phyloP scores from a whole-genome alignment of 1,284 basidiomycete species.

The Leccinum holopus region DNA sequence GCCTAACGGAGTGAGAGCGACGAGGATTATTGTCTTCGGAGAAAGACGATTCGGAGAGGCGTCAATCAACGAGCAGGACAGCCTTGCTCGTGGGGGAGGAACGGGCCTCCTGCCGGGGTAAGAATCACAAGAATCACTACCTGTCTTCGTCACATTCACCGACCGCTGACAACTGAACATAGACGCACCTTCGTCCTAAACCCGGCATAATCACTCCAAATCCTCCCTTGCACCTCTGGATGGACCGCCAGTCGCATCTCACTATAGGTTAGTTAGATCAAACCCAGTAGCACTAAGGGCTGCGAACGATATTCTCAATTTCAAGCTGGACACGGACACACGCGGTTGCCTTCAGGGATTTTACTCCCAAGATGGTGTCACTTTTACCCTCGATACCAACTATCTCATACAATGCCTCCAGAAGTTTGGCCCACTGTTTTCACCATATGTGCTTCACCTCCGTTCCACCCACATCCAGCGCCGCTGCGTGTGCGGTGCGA shows the following conservation, averaged over 20 bases:
- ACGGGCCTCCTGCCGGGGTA: too few species aligned
- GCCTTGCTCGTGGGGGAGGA: too few species aligned
- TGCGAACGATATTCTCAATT: constrained; percentile 59
- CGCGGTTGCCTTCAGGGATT: constrained; percentile 56
- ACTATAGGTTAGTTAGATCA: not conserved
- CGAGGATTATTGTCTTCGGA: too few species aligned
- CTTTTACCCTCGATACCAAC: constrained; percentile 43
- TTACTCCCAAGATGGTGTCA: constrained; percentile 49
- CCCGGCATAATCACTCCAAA: too few species aligned
- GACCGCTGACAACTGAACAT: too few species aligned
- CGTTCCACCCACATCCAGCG: constrained; percentile 70
- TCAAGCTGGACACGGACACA: constrained; percentile 60
- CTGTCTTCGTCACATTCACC: too few species aligned
- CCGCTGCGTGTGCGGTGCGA: constrained; percentile 43
- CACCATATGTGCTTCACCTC: constrained; percentile 68
- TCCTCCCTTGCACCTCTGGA: too few species aligned
- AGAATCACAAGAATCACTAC: too few species aligned
- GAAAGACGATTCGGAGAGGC: too few species aligned
- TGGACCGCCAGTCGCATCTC: constrained; percentile 16
- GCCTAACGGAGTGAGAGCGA: too few species aligned
- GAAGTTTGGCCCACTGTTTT: constrained; percentile 75
- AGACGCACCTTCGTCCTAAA: too few species aligned
- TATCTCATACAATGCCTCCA: constrained; percentile 36
- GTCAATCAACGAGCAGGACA: too few species aligned
- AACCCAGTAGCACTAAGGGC: constrained; percentile 18